Base-by-base conservation (phyloP, 495 filamentous ascomycete species). In the Podospora pseudopauciseta region DNA sequence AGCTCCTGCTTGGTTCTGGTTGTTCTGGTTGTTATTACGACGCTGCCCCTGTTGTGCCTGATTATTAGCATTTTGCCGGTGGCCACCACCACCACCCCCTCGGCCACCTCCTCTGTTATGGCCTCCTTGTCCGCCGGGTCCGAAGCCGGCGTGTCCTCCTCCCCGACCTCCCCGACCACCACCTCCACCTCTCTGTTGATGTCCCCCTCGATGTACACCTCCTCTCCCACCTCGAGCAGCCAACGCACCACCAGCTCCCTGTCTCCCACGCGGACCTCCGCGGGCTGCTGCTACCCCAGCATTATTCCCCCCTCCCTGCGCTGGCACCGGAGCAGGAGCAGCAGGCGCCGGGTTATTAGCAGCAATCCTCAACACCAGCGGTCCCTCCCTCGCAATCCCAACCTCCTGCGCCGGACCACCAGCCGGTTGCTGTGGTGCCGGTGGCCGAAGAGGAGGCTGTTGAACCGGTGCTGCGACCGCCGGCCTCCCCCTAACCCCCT, bases 331-430 rank as follows among this genome's bases (percentile, higher is more conserved):
- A 53, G 56, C 65, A 19, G 69, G 65, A 73, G 26, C 76, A 49
- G 49, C 76, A 49, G 49, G 79, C 69, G 34, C 74, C 30, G 74
- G 74, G 23, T 68, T 77, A 71, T 76, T 73, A 63, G 70, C 75
- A 15, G 82, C 83, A 39, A 87, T 84, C 54, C 84, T 77, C 26
- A 87, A 79, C 23, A 87, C 83, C 15, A 87, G 79, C 28, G 85
- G 85, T 0, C 83, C 85, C 73, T 87, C 85, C 2, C 85, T 75
- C 54, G 80, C 82, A 32, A 84, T 78, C 57, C 69, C 78, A 57
- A 80, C 76, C 53, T 73, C 71, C 60, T 74, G 61, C 30, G 53
- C 66, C 28, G 65, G 68, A 9, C 63, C 64, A 32, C 34, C 39
- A 11, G 39, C 39, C 9, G 39, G 39, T 49, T 49, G 39, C 13